Conservation (phyloP, 768 basidiomycete species). For the Lentinus tigrinus region DNA sequence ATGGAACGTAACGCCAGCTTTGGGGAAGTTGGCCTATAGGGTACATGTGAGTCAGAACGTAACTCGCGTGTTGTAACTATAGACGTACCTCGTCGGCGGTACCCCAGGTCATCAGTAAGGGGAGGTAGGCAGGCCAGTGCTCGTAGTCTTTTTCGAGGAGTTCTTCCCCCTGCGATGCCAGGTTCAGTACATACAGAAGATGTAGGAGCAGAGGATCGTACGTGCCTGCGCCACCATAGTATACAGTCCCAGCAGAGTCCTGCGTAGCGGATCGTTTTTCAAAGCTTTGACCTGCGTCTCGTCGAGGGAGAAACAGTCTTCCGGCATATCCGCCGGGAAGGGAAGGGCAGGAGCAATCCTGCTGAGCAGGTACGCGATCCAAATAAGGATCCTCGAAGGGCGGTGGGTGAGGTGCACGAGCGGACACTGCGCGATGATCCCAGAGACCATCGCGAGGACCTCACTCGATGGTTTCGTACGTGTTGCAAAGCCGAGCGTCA, state of each 20-base stretch:
- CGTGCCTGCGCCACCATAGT: constrained; percentile 23
- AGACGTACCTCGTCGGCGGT: constrained; percentile 57
- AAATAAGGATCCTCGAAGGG: constrained; percentile 45
- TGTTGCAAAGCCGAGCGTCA: constrained; percentile 57
- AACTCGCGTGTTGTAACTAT: too few relatives aligned
- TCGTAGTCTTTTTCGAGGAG: constrained; percentile 44
- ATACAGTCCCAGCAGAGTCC: constrained; percentile 33
- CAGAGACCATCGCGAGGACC: constrained; percentile 44
- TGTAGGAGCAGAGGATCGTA: not conserved
- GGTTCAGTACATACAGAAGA: not conserved
- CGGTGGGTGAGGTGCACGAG: constrained; percentile 61
- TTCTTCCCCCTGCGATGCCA: constrained; percentile 52
- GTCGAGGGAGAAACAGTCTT: constrained; percentile 60
- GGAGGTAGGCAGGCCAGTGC: constrained; percentile 62
- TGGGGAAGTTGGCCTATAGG: constrained; percentile 49
- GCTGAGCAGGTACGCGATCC: constrained; percentile 47
- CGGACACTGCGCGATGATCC: constrained; percentile 65
- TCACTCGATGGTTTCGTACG: constrained; percentile 32
- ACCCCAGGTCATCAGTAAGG: constrained; percentile 66
- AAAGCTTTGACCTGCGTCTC: constrained; percentile 42
- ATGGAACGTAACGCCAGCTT: constrained; percentile 52
- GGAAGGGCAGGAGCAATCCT: constrained; percentile 46
- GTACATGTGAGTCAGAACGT: not conserved
- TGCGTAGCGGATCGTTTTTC: constrained; percentile 61
- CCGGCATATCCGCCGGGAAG: constrained; percentile 50